A percentile compares a stretch with the other conserved stretches of the same genome.
phyloP scores from a whole-genome alignment of 768 basidiomycete species.

The Leccinum aurantiacum region DNA sequence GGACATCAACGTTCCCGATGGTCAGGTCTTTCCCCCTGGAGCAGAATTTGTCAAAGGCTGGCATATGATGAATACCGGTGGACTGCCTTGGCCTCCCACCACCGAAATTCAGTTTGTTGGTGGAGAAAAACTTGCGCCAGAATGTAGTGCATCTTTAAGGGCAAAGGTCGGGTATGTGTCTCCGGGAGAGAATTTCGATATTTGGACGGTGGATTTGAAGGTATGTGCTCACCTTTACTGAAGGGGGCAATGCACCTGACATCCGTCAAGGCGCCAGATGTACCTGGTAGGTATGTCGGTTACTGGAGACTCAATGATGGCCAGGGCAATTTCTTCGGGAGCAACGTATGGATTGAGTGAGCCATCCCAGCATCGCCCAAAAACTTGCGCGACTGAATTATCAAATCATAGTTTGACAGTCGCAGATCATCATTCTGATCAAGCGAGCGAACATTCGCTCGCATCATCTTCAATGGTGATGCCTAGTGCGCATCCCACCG shows the following conservation, averaged over 20 bases:
- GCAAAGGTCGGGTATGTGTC: conserved; percentile 57
- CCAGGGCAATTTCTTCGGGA: conserved; percentile 59
- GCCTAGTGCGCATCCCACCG: conserved; percentile 42
- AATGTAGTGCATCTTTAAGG: conserved; percentile 25
- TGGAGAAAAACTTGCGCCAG: conserved; percentile 57
- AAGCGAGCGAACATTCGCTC: conserved; percentile 48
- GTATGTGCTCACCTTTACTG: conserved; percentile 32
- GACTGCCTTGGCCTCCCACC: conserved; percentile 60
- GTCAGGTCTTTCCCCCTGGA: conserved; percentile 77
- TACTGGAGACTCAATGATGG: conserved; percentile 74
- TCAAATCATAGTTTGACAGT: conserved; percentile 57
- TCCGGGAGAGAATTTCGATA: conserved; percentile 57
- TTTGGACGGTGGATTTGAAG: conserved; percentile 77
- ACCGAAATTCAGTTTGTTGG: conserved; percentile 72
- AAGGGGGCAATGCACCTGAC: conserved; percentile 4
- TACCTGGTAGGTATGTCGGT: conserved; percentile 67
- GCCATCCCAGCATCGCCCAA: conserved; percentile 27
- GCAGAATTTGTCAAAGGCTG: conserved; percentile 87
- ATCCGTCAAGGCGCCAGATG: conserved; percentile 61
- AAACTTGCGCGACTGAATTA: conserved; percentile 2
- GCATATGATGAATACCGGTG: conserved; percentile 69
- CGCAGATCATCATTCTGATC: conserved; percentile 45
- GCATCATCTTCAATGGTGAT: conserved; percentile 68
- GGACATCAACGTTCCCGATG: conserved; percentile 72
- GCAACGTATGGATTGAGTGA: conserved; percentile 77